Base-by-base conservation (phyloP, 345 rosid species). In the Brassica juncea region DNA sequence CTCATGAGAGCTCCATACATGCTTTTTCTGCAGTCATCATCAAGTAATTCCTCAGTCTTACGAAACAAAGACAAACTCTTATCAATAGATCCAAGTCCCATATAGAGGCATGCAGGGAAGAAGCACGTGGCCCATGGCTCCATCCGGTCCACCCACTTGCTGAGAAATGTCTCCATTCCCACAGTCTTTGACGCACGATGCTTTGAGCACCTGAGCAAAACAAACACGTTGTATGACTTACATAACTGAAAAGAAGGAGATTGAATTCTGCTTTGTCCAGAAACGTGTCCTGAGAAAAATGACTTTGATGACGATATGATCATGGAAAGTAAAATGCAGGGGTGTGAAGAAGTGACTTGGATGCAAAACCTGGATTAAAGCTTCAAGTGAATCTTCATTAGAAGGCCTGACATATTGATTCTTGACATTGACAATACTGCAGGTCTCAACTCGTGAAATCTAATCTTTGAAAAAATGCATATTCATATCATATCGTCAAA, bases 401-500 rank as follows among this genome's bases (percentile, higher is more conserved):
- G 99, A 90, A 74, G 99, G 99, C 81, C 89, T 88, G 81, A 88
- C 91, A 84, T 90, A 95, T 81, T 95, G 99, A 72, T 95, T 89
- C 81, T 95, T 95, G 74, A 98, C 99, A 86, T 95, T 93, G 52
- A 93, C 99, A 79, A 93, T 90, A 86, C 93, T 91, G 87, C 91
- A 95, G 23, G 88, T 98, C 86, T 92, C 99, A 57, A 98, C 94
- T 63, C 99, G 98, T 80, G 98, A 92, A 77, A 95, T 86, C 82
- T 95, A 96, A 88, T 95, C 98, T 95, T 95, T 97, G 57, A 98
- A 97, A 67, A 95, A 95, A 87, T 95, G 99, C 79, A 95, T 98
- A 86, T 95, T 95, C 94, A 95, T 95, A 86, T 95, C 99, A 87
- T 95, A 71, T 97, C 99, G 77, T 95, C 99, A 90, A 95, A 95